Evolutionary conservation across 1,284 basidiomycete genomes (phyloP), one percentile per base, ranked within the genome.

Genomic region (Mycena citricolor): DNA sequence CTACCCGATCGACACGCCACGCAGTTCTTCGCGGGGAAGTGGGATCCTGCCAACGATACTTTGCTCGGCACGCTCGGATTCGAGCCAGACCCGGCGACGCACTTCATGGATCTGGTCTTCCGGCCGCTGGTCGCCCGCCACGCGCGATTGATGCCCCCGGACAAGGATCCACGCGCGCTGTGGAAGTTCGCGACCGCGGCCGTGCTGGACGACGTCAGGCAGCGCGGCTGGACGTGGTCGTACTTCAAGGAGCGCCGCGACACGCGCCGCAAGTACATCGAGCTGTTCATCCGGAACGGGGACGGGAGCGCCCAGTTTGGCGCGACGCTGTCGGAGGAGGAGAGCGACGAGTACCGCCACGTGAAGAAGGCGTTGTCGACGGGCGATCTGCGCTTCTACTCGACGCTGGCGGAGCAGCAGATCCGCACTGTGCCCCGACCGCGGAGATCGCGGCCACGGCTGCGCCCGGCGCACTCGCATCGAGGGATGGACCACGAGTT

Each of bases 211-310:
- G 17, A 34, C 14, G 33, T 43, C 17, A 32, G 41, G 3, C 32
- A 20, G 28, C 21, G 19, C 7, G 14, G 14, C 14, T 43, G 41
- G 41, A 10, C 41, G 5, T 36, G 33, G 33, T 4, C 16, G 3
- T 23, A 36, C 32, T 35, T 43, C 25, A 21, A 24, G 19, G 33
- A 43, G 32, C 41, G 41, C 10, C 21, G 33, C 17, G 33, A 36
- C 14, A 28, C 35, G 13, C 24, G 41, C 11, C 24, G 23, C 21
- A 32, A 34, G 2, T 43, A 36, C 25, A 2, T 37, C 8, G 41
- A 43, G n/a, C 26, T 43, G 8, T 36, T 29, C 21, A 43, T 43
- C 16, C 41, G 41, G 12, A n/a, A n/a, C n/a, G n/a, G n/a, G n/a
- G n/a, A n/a, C n/a, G n/a, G n/a, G n/a, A 43, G 20, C 16, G 23